Evolutionary conservation across 768 basidiomycete species (phyloP), one percentile per base, ranked within the genome.

Genomic region (Phlebiopsis gigantea): DNA sequence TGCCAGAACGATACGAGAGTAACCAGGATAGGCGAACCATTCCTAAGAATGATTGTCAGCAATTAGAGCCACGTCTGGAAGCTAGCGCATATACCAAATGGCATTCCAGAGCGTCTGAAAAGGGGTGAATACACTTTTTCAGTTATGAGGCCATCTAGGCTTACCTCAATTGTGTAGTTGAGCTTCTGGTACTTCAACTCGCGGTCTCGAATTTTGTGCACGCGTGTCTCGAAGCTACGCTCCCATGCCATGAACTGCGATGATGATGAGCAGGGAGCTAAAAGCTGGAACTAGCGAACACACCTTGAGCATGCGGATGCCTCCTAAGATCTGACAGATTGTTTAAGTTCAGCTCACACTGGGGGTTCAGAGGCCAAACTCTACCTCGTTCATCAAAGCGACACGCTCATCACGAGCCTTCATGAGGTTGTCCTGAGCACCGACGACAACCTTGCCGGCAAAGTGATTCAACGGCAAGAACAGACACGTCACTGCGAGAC

Each of bases 191-290:
- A 93, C 63, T 84, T 84, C 22, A 97, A 75, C 69, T 97, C 93
- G 61, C 83, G 86, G 43, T 84, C 83, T 24, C 93, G 81, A 57
- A 96, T 76, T 51, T 79, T 82, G 53, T 88, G 68, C 0, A 94
- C 84, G 9, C 78, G 79, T 22, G 77, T 75, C 71, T 96, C 93
- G 63, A 95, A 95, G 66, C 83, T 91, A 24, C 93, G 84, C 69
- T 97, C 93, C 93, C 85, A 87, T 15, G 92, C 93, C 92, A 96
- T 95, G 71, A 95, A 97, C 85, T 88, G 63, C 12, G 31, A n/a
- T n/a, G n/a, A n/a, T n/a, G n/a, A n/a, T n/a, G n/a, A n/a, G n/a
- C n/a, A n/a, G n/a, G n/a, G n/a, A n/a, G n/a, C n/a, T n/a, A n/a
- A n/a, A n/a, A n/a, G n/a, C n/a, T n/a, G n/a, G n/a, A n/a, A n/a